Percentiles rank a stretch among this genome's conserved stretches.
Conservation (phyloP, 2,329 filamentous ascomycete species). For the Aspergillus ruber region DNA sequence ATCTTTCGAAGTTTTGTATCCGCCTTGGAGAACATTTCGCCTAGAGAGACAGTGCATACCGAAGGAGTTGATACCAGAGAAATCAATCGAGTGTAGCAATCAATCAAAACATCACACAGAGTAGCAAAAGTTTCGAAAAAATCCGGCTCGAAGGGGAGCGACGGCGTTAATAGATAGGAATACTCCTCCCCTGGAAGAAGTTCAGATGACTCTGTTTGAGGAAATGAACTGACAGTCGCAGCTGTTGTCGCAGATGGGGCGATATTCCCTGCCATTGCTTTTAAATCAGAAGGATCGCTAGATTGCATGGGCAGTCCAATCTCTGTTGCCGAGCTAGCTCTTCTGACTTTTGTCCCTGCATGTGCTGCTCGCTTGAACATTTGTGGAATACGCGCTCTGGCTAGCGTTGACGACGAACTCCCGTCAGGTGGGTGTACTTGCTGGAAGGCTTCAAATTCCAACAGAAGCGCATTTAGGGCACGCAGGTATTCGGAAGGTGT, state of each 20-base stretch:
- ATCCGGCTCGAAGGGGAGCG: slow-evolving; percentile 89
- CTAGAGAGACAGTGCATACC: slow-evolving; percentile 63
- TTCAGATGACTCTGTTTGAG: slow-evolving; percentile 50
- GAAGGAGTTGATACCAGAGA: slow-evolving; percentile 67
- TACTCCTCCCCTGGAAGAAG: slow-evolving; percentile 80
- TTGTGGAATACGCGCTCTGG: slow-evolving; percentile 70
- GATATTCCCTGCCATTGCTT: slow-evolving; percentile 36
- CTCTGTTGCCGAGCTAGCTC: slow-evolving; percentile 55
- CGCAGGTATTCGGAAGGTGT: slow-evolving; percentile 79
- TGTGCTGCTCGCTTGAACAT: slow-evolving; percentile 67
- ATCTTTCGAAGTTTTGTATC: slow-evolving; percentile 83
- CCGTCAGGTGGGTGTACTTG: slow-evolving; percentile 75
- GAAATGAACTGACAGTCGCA: slow-evolving; percentile 34
- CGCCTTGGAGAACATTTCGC: slow-evolving; percentile 83
- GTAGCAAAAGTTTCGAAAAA: slow-evolving; percentile 96
- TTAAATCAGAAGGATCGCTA: slow-evolving; percentile 43
- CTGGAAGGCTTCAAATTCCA: slow-evolving; percentile 92
- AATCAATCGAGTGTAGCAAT: slow-evolving; percentile 77
- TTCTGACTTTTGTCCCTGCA: slow-evolving; percentile 50
- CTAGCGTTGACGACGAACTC: slow-evolving; percentile 60
- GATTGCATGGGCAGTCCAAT: slow-evolving; percentile 51
- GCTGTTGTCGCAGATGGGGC: slow-evolving; percentile 32
- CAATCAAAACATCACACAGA: slow-evolving; percentile 89
- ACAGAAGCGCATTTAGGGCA: slow-evolving; percentile 73
- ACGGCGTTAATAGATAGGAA: slow-evolving; percentile 79